Percentiles rank a stretch among this genome's conserved stretches.
Evolutionary conservation across 129 eudicot species (phyloP).

Genomic region (Lactuca sativa): DNA sequence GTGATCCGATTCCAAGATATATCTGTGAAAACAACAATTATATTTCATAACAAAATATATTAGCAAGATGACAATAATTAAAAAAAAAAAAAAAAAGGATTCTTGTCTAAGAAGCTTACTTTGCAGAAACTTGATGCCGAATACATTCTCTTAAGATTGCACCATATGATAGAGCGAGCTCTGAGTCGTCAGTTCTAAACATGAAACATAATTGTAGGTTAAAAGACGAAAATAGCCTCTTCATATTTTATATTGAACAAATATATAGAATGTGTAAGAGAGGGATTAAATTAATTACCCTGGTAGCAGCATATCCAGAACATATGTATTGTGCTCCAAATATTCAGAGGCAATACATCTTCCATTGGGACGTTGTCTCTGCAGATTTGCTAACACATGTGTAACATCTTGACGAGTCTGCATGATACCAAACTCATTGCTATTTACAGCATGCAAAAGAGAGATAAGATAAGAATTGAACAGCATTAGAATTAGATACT

Average conservation of each 20-base stretch:
- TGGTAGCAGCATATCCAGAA: slow-evolving; percentile 41
- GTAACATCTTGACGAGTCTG: slow-evolving; percentile 57
- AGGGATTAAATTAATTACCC: slow-evolving; percentile 31
- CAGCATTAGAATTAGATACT: slow-evolving; percentile 13
- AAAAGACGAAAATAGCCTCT: not conserved
- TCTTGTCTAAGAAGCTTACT: slow-evolving; percentile 38
- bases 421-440: slow-evolving; percentile 37
- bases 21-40: slow-evolving; percentile 37
- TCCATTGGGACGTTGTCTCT: slow-evolving; percentile 47
- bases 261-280: not conserved
- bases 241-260: no score
- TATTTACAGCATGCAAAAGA: slow-evolving; percentile 25
- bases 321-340: slow-evolving; percentile 39
- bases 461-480: slow-evolving; percentile 3
- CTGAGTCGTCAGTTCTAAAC: slow-evolving; percentile 60
- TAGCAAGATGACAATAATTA: not conserved
- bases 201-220: slow-evolving; percentile 21
- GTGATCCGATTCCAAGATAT: slow-evolving; percentile 75
- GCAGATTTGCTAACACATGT: slow-evolving; percentile 48
- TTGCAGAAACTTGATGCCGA: slow-evolving; percentile 82
- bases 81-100: not conserved
- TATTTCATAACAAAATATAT: not conserved
- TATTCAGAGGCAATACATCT: slow-evolving; percentile 43
- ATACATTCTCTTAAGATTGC: slow-evolving; percentile 86
- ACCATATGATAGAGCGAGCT: slow-evolving; percentile 73